Evolutionary conservation across 345 rosid genomes (phyloP).

Genomic region (Euphorbia tirucalli): DNA sequence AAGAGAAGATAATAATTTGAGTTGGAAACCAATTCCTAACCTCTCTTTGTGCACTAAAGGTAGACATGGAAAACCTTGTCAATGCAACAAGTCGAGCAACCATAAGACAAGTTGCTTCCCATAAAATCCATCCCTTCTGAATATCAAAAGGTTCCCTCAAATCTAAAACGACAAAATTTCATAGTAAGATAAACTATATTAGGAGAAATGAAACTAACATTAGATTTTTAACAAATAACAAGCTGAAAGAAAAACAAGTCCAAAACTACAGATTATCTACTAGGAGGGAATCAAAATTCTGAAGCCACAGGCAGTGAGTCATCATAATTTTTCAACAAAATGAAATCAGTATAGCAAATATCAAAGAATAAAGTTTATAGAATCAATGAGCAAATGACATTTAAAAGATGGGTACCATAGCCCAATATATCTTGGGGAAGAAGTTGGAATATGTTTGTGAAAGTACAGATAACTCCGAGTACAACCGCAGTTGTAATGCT

Average conservation of each 20-base stretch:
- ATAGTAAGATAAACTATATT: too few species aligned
- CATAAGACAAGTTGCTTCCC: conserved; percentile 58
- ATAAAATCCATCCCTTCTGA: conserved; percentile 60
- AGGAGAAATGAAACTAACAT: too few species aligned
- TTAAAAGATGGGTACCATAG: conserved; percentile 48
- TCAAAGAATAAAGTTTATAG: not conserved
- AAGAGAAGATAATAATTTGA: not conserved
- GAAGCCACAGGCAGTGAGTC: too few species aligned
- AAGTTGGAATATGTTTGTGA: conserved; percentile 66
- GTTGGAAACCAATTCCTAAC: conserved; percentile 34
- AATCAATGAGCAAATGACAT: not conserved
- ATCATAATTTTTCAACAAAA: not conserved
- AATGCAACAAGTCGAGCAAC: conserved; percentile 48
- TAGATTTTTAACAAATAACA: not conserved
- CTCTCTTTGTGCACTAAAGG: conserved; percentile 58
- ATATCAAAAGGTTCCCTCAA: conserved; percentile 64
- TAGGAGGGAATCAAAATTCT: too few species aligned
- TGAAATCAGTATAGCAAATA: not conserved
- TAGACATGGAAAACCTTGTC: conserved; percentile 44
- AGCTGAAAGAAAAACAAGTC: not conserved
- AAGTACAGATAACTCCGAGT: conserved; percentile 69
- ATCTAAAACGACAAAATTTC: conserved; percentile 41
- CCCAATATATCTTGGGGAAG: conserved; percentile 74
- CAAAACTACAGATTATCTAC: not conserved
- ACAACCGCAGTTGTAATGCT: conserved; percentile 73